These are phyloP conservation scores for Coelastrella sp. DNA, from an alignment of 139 green algal genomes.

Conservation along the genomic window DNA sequence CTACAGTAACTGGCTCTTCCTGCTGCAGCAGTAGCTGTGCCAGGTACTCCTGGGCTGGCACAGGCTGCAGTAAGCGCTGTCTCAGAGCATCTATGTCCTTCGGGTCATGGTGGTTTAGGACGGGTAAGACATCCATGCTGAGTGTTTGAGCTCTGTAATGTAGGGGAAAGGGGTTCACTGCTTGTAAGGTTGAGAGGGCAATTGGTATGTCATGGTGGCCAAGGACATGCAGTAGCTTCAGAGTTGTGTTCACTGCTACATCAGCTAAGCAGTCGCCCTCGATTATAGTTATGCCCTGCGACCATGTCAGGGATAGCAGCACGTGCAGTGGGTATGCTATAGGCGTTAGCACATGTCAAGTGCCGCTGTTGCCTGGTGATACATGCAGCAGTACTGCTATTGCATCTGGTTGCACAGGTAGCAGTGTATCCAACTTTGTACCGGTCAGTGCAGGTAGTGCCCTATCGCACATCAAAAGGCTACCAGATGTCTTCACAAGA, in stretches of 20 bases:
- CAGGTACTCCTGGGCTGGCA: conserved; percentile 33
- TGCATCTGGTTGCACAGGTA: too few relatives aligned
- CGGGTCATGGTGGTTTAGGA: conserved; percentile 42
- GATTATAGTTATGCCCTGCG: conserved; percentile 46
- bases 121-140: conserved; percentile 39
- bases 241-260: conserved; percentile 46
- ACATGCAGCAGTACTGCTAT: too few relatives aligned
- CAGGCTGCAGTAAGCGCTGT: not conserved
- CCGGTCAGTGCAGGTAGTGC: too few relatives aligned
- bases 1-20: not conserved
- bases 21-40: conserved; percentile 41
- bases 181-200: conserved; percentile 11
- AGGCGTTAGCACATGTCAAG: not conserved
- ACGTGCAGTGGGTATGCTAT: not conserved
- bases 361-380: too few relatives aligned
- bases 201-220: conserved; percentile 22
- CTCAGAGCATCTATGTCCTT: not conserved
- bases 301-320: not conserved
- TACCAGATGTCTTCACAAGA: too few relatives aligned
- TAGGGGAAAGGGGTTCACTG: conserved; percentile 43
- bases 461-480: too few relatives aligned
- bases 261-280: conserved; percentile 45
- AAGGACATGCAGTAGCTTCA: conserved; percentile 49
- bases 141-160: conserved; percentile 17
- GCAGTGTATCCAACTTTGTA: too few relatives aligned